These are phyloP conservation scores for Diacronema lutheri DNA, from an alignment of 78 protist genomes.

Conservation along the genomic window DNA sequence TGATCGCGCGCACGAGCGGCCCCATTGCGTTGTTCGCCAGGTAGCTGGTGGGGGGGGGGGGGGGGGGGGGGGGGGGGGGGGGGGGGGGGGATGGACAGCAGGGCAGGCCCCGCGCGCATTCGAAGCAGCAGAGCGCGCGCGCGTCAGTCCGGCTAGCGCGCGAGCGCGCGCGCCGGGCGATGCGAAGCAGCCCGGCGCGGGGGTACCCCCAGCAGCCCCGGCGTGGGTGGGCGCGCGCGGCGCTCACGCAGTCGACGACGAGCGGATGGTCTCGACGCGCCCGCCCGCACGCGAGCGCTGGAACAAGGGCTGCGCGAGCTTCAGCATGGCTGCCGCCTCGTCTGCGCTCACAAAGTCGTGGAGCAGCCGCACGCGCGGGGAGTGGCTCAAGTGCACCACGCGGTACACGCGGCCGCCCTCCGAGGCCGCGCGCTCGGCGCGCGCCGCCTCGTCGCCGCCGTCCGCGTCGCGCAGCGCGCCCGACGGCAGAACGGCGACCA, in stretches of 20 bases:
- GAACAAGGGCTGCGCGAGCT: neutral
- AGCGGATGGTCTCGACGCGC: neutral
- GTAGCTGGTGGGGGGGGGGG: neutral
- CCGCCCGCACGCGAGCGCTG: neutral
- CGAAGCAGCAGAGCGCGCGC: neutral
- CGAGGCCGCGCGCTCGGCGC: no score
- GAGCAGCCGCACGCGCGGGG: slow-evolving; percentile 3
- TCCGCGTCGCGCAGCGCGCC: neutral
- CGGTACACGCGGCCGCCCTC: no score
- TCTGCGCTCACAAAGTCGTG: neutral
- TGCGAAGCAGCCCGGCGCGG: no score
- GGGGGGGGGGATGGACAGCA: neutral
- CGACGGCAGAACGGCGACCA: neutral
- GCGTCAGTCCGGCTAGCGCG: no score
- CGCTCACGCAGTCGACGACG: slow-evolving; percentile 4
- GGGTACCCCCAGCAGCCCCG: no score
- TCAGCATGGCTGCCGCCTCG: neutral
- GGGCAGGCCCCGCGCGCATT: neutral
- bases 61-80: neutral
- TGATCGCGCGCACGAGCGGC: no score
- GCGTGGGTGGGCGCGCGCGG: no score
- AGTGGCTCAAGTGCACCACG: neutral
- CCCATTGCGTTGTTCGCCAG: no score
- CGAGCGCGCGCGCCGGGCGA: no score
- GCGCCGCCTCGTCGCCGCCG: neutral